Evolutionary conservation across 495 filamentous ascomycete genomes (phyloP).

Genomic region (Penicillium daleae): DNA sequence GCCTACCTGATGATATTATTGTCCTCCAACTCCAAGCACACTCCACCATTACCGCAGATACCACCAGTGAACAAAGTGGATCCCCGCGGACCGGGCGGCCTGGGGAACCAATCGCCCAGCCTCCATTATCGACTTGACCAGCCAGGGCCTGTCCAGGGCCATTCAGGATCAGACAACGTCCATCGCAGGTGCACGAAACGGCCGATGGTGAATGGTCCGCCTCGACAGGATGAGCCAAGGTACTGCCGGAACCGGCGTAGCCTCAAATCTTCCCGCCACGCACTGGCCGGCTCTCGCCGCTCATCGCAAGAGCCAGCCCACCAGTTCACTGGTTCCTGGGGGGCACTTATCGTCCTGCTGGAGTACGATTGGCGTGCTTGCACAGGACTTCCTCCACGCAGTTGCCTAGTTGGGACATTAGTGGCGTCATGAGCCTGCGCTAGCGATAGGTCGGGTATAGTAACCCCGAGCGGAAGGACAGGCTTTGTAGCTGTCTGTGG

Average conservation of each 20-base stretch:
- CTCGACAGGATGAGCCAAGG: constrained; percentile 1
- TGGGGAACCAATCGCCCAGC: not conserved
- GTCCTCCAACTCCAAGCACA: not conserved
- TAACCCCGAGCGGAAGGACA: not conserved
- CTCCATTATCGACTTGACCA: constrained; percentile 6
- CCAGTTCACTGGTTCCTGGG: not conserved
- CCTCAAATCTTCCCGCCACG: constrained; percentile 9
- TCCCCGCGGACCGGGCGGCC: not conserved
- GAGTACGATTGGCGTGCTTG: not conserved
- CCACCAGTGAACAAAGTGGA: not conserved
- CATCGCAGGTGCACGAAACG: constrained; percentile 3
- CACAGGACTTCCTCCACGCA: not conserved
- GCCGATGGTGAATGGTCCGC: not conserved
- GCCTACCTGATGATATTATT: not conserved
- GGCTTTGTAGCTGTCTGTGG: constrained; percentile 1
- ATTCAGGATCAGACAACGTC: constrained; percentile 6
- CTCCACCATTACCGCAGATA: constrained; percentile 6
- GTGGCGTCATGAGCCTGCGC: not conserved
- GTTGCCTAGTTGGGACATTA: constrained; percentile 2
- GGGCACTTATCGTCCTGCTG: not conserved
- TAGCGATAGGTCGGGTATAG: constrained; percentile 1
- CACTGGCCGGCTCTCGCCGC: constrained; percentile 5
- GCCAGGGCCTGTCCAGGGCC: constrained; percentile 1
- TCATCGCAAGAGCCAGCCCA: not conserved
- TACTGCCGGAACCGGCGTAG: constrained; percentile 16